These are phyloP conservation scores for Chlorencoelia australis DNA, from an alignment of 2,329 filamentous ascomycete species.

Conservation along the genomic window DNA sequence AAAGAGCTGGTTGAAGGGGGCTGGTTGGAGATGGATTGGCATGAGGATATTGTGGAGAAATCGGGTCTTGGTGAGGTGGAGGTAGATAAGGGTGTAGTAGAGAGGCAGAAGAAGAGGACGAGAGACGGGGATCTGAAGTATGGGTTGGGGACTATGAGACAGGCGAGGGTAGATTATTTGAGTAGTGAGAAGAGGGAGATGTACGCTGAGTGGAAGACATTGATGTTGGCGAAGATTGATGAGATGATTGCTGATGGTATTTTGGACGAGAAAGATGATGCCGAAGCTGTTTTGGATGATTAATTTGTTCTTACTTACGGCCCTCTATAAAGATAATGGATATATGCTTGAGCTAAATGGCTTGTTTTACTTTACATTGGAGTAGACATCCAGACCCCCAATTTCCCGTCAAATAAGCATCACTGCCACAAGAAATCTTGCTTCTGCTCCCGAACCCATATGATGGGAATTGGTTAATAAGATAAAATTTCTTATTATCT, in stretches of 20 bases:
- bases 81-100: conserved; percentile 24
- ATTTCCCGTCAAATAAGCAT: too few relatives aligned
- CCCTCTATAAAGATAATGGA: too few relatives aligned
- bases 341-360: too few relatives aligned
- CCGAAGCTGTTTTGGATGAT: conserved; percentile 1
- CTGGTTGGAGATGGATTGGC: conserved; percentile 45
- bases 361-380: too few relatives aligned
- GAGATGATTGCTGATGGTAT: conserved; percentile 25
- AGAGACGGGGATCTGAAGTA: conserved; percentile 15
- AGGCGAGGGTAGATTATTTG: conserved; percentile 63
- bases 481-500: too few relatives aligned
- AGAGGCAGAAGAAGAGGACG: conserved; percentile 8
- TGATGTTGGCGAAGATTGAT: conserved; percentile 45
- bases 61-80: conserved; percentile 23
- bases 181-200: conserved; percentile 51
- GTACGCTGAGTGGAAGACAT: conserved; percentile 54
- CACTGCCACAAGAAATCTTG: too few relatives aligned
- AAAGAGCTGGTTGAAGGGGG: conserved; percentile 39
- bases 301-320: not conserved
- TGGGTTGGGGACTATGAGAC: conserved; percentile 53
- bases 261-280: conserved; percentile 8
- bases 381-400: too few relatives aligned
- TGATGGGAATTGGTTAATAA: too few relatives aligned
- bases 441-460: too few relatives aligned
- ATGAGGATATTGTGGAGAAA: conserved; percentile 42